Evolutionary conservation across 1,139 yeast species (phyloP).

Genomic region (Hanseniaspora uvarum): DNA sequence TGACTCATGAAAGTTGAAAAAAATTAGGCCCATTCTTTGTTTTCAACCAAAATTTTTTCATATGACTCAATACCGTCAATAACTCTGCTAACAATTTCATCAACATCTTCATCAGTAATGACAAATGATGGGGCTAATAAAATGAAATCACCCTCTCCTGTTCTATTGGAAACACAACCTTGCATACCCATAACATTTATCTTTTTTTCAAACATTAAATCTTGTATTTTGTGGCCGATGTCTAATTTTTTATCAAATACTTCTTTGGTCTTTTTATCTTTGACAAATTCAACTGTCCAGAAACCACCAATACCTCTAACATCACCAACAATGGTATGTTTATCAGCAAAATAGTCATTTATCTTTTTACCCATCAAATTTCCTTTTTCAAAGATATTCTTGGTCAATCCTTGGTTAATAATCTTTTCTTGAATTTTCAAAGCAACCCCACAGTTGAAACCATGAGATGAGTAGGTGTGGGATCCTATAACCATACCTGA

Average conservation of each 20-base stretch:
- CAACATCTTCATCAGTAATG: conserved; percentile 40
- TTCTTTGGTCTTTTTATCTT: conserved; percentile 42
- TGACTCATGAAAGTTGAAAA: background rate
- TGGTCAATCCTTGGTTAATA: conserved; percentile 36
- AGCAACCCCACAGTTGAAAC: conserved; percentile 52
- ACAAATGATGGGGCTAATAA: conserved; percentile 44
- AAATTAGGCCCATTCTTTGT: conserved; percentile 17
- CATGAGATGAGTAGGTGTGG: conserved; percentile 55
- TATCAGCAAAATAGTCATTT: conserved; percentile 30
- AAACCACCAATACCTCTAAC: conserved; percentile 55
- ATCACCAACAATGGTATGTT: conserved; percentile 41
- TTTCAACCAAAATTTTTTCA: conserved; percentile 20
- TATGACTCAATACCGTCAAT: conserved; percentile 20
- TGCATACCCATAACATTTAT: conserved; percentile 38
- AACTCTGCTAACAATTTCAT: conserved; percentile 33
- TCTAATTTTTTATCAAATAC: conserved; percentile 34
- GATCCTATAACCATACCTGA: conserved; percentile 41
- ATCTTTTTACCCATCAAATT: conserved; percentile 40
- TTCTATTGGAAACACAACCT: conserved; percentile 27
- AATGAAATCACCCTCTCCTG: conserved; percentile 40
- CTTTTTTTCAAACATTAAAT: conserved; percentile 37
- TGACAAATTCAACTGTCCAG: conserved; percentile 49
- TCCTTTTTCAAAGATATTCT: conserved; percentile 44
- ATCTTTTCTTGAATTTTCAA: conserved; percentile 48
- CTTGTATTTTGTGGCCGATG: conserved; percentile 33